Evolutionary conservation across 2,329 filamentous ascomycete genomes (phyloP).

Genomic region (Beauveria sp.): DNA sequence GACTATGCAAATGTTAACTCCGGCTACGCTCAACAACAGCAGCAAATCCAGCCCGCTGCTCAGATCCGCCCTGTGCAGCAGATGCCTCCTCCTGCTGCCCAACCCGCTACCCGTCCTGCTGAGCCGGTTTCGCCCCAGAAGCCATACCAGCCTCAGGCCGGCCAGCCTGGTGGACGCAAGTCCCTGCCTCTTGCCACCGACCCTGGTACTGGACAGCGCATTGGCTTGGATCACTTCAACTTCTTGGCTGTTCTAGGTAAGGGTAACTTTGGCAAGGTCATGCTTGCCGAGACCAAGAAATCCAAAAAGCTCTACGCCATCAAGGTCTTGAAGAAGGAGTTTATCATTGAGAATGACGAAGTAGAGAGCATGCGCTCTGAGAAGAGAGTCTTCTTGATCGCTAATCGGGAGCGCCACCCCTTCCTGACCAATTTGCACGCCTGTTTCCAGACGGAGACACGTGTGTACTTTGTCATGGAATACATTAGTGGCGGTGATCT

Average conservation of each 20-base stretch:
- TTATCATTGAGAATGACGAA: constrained; percentile 99
- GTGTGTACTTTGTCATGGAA: constrained; percentile 99
- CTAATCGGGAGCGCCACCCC: constrained; percentile 93
- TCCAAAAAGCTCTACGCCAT: constrained; percentile 92
- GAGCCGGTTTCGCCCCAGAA: constrained; percentile 25
- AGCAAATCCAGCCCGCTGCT: constrained; percentile 28
- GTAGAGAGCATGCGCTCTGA: constrained; percentile 96
- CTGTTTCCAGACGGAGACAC: constrained; percentile 97
- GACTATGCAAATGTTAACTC: constrained; percentile 60
- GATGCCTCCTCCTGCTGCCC: constrained; percentile 15
- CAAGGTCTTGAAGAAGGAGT: constrained; percentile 99
- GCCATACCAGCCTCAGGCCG: constrained; percentile 16
- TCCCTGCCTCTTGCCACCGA: constrained; percentile 63
- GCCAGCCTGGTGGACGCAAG: constrained; percentile 38
- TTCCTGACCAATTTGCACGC: constrained; percentile 93
- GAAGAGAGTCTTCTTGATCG: constrained; percentile 94
- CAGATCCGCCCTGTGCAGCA: constrained; percentile 31
- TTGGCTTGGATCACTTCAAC: constrained; percentile 97
- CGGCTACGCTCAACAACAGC: constrained; percentile 33
- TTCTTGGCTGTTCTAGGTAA: constrained; percentile 97
- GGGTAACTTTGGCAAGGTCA: constrained; percentile 99
- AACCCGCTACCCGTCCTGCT: constrained; percentile 27
- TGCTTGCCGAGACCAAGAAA: constrained; percentile 95
- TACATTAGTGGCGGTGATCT: constrained; percentile 97
- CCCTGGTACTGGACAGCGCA: constrained; percentile 69